Evolutionary conservation across 2,329 filamentous ascomycete genomes (phyloP), one percentile per base, ranked within the genome.

Genomic region (Arthrinium puccinioides): DNA sequence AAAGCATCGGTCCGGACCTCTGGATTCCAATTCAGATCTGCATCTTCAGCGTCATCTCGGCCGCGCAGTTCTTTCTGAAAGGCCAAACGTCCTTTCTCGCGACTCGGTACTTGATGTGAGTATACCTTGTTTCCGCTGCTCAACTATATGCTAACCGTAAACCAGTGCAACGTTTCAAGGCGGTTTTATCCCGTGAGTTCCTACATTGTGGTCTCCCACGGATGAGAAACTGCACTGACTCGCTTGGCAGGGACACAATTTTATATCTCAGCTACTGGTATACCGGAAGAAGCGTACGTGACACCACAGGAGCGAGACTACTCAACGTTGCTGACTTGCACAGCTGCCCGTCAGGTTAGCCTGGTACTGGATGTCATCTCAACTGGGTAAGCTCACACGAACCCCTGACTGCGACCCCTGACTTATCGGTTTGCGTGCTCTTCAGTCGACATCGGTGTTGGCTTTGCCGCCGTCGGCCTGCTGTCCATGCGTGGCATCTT

Each of bases 331-430:
- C 14, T 4, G 14, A 29, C 14, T 9, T 25, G 4, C 2, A 32
- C 61, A 65, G 37, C 46, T 66, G 2, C 60, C 62, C 4, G 60
- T 63, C 36, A 54, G 62, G 4, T 43, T 64, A 28, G 56, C 54
- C 24, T 9, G 4, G 21, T 18, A 25, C 4, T 16, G 26, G 18
- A 16, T 15, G 6, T 38, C 31, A 34, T 3, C 11, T 19, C n/a
- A n/a, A n/a, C n/a, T 28, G 26, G 8, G 13, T 21, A 13, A 33
- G 4, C 9, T 4, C 5, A 23, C 14, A 23, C 20, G 20, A 21
- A n/a, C n/a, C n/a, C n/a, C 18, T 4, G 21, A 9, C 11, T 9
- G 3, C 14, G 9, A 5, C 9, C 3, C 9, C 21, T 33, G 14
- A 33, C n/a, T 5, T 16, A 24, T 23, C 7, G n/a, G 13, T 10